phyloP scores from a whole-genome alignment of 805 yeast species.

The Torulaspora delbrueckii region DNA sequence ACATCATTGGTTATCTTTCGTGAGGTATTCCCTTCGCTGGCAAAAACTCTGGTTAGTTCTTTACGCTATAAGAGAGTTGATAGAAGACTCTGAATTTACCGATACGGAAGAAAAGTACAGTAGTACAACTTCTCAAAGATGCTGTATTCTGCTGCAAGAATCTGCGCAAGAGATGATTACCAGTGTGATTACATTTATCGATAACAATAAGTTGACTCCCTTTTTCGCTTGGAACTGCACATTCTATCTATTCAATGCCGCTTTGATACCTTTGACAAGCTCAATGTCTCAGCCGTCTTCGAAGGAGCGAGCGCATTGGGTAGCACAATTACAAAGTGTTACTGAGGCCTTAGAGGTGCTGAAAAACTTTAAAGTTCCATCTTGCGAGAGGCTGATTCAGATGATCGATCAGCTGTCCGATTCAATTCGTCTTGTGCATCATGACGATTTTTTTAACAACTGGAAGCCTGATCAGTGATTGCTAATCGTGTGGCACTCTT shows the following conservation, averaged over 20 bases:
- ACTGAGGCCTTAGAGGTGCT: neutral
- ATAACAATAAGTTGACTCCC: conserved; percentile 38
- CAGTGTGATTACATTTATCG: conserved; percentile 42
- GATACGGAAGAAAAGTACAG: conserved; percentile 31
- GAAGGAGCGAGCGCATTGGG: neutral
- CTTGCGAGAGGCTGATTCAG: conserved; percentile 12
- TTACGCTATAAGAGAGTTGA: conserved; percentile 46
- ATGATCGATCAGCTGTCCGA: conserved; percentile 8
- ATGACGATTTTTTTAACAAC: neutral
- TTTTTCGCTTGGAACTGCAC: conserved; percentile 60
- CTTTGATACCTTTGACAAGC: conserved; percentile 50
- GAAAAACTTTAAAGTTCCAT: conserved; percentile 5
- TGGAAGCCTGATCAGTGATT: neutral
- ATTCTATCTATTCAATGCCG: conserved; percentile 59
- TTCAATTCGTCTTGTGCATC: neutral
- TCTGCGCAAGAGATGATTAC: conserved; percentile 50
- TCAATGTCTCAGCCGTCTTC: conserved; percentile 23
- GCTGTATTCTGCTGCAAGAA: conserved; percentile 44
- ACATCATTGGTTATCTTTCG: conserved; percentile 50
- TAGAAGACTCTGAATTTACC: conserved; percentile 36
- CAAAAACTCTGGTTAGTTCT: conserved; percentile 53
- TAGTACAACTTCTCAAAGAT: conserved; percentile 35
- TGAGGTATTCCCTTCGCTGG: conserved; percentile 54
- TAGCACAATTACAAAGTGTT: conserved; percentile 2
- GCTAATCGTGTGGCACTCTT: too few relatives aligned